A percentile compares a stretch with the other conserved stretches of the same genome.
Evolutionary conservation across 805 yeast species (phyloP).

Genomic region (Metschnikowia peoriensis): DNA sequence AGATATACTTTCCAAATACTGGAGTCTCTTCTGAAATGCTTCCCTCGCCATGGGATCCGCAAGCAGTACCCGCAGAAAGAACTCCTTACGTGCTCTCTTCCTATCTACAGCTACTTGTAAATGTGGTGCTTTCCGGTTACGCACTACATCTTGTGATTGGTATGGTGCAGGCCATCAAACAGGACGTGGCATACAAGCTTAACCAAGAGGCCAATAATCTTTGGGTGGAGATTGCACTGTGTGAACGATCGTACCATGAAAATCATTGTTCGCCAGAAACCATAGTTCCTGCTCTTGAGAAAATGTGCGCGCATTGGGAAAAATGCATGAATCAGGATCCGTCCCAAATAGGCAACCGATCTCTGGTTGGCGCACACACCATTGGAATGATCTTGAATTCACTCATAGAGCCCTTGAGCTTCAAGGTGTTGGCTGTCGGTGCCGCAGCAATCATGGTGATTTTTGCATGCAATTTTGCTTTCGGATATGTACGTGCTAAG

Average conservation of each 20-base stretch:
- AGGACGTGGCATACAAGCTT: constrained; percentile 54
- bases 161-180: constrained; percentile 47
- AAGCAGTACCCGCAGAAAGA: constrained; percentile 50
- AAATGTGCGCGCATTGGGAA: constrained; percentile 59
- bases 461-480: constrained; percentile 60
- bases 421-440: constrained; percentile 52
- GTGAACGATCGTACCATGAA: constrained; percentile 49
- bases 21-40: constrained; percentile 20
- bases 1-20: background rate
- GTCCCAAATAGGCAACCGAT: constrained; percentile 43
- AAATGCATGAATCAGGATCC: constrained; percentile 65
- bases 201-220: constrained; percentile 45
- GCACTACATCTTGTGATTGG: constrained; percentile 43
- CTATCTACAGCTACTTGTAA: constrained; percentile 56
- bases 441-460: constrained; percentile 41
- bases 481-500: constrained; percentile 64
- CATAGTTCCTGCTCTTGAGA: constrained; percentile 57
- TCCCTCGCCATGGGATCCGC: constrained; percentile 60
- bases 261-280: constrained; percentile 58
- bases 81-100: constrained; percentile 59
- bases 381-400: constrained; percentile 62
- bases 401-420: constrained; percentile 65
- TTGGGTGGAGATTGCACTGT: constrained; percentile 50
- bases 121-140: constrained; percentile 45
- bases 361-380: constrained; percentile 59